These are phyloP conservation scores for Mucor lusitanicus DNA, from an alignment of 371 early-diverging fungal species.

Conservation along the genomic window DNA sequence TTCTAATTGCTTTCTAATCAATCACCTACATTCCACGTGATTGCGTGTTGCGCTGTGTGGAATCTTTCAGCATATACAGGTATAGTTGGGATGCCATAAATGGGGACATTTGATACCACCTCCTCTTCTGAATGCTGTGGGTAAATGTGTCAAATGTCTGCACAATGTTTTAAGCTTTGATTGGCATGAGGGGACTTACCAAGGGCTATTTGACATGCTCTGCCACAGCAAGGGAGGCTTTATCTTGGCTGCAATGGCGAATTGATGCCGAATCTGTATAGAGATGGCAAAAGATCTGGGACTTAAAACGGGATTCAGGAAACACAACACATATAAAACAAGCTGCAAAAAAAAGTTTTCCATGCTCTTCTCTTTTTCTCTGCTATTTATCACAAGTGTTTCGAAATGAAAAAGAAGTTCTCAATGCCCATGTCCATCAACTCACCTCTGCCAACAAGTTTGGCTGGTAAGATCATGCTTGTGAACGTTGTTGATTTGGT, in stretches of 20 bases:
- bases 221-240: background rate
- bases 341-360: background rate
- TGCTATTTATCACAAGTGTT: background rate
- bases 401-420: slow-evolving; percentile 12
- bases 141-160: too few species aligned
- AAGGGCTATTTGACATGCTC: background rate
- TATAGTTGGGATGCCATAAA: background rate
- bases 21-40: too few species aligned
- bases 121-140: background rate
- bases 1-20: too few species aligned
- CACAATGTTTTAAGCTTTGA: too few species aligned
- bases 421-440: slow-evolving; percentile 33
- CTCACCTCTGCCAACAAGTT: slow-evolving; percentile 60
- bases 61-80: too few species aligned
- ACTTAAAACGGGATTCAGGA: background rate
- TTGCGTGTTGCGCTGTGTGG: too few species aligned
- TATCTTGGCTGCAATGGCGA: background rate
- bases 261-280: background rate
- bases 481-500: background rate
- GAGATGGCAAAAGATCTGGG: background rate
- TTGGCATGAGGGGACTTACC: too few species aligned
- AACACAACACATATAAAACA: background rate
- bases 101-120: background rate
- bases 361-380: background rate
- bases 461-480: slow-evolving; percentile 32